These are phyloP conservation scores for Chaetomium sp. DNA, from an alignment of 2,329 filamentous ascomycete species.

Conservation along the genomic window DNA sequence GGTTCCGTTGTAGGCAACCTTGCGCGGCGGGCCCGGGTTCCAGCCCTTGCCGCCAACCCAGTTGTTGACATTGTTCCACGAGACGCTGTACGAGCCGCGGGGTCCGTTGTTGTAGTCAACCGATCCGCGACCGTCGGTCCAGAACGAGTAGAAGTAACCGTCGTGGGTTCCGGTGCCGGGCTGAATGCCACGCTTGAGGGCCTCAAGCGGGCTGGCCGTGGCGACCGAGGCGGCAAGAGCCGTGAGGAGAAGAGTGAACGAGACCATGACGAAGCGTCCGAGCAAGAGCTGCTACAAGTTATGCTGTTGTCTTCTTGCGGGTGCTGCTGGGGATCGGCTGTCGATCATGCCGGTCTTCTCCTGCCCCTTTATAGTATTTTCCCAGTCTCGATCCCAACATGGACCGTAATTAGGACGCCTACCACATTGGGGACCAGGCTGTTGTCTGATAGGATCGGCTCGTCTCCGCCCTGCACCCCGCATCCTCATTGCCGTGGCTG, in stretches of 20 bases:
- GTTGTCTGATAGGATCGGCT: not conserved
- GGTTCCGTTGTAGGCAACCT: conserved; percentile 10
- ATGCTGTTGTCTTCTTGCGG: not conserved
- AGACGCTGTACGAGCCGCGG: conserved; percentile 45
- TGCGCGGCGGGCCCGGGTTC: conserved; percentile 47
- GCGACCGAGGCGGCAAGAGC: conserved; percentile 11
- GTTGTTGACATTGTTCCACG: conserved; percentile 51
- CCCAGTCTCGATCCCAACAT: not conserved
- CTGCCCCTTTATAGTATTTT: not conserved
- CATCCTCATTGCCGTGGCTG: conserved; percentile 5
- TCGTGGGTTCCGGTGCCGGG: conserved; percentile 39
- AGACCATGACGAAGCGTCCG: conserved; percentile 2
- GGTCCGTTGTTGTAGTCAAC: conserved; percentile 47
- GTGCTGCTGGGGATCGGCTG: not conserved
- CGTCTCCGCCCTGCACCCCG: conserved; percentile 9
- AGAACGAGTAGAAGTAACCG: conserved; percentile 51
- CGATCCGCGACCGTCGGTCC: conserved; percentile 45
- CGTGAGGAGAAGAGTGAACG: conserved; percentile 13
- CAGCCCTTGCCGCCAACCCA: conserved; percentile 61
- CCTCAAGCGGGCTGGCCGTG: conserved; percentile 14
- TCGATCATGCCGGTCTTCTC: not conserved
- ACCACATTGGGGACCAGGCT: not conserved
- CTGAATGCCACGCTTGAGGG: conserved; percentile 15
- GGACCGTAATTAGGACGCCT: not conserved
- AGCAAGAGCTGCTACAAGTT: not conserved